phyloP scores from a whole-genome alignment of 2,329 filamentous ascomycete genomes.

The Endoconidiophora polonica region DNA sequence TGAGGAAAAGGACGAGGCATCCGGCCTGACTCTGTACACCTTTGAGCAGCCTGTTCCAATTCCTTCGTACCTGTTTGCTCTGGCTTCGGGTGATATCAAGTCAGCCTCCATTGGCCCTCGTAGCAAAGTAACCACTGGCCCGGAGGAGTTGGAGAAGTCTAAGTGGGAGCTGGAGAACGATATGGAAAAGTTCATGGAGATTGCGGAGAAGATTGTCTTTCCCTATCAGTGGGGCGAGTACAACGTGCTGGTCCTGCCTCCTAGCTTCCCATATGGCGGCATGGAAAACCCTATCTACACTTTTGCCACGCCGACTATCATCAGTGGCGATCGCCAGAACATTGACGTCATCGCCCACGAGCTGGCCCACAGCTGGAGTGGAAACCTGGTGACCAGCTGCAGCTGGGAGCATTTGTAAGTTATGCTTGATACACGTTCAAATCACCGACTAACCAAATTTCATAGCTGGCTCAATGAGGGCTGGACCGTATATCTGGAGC shows the following conservation, averaged over 20 bases:
- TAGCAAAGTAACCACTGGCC: constrained; percentile 71
- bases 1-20: constrained; percentile 29
- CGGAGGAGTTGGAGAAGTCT: constrained; percentile 67
- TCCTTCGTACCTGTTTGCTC: constrained; percentile 84
- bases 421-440: not conserved
- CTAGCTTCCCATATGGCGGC: constrained; percentile 76
- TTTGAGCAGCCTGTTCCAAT: constrained; percentile 89
- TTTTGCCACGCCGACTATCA: constrained; percentile 86
- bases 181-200: constrained; percentile 81
- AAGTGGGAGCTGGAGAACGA: constrained; percentile 86
- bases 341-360: constrained; percentile 92
- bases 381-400: constrained; percentile 64
- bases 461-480: constrained; percentile 54
- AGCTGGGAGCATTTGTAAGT: constrained; percentile 67
- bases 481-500: constrained; percentile 91
- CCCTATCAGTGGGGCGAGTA: constrained; percentile 91
- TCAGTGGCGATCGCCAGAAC: constrained; percentile 80
- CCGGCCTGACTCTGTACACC: constrained; percentile 50
- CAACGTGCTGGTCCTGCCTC: constrained; percentile 79
- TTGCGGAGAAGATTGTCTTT: constrained; percentile 66
- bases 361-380: constrained; percentile 65
- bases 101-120: constrained; percentile 74
- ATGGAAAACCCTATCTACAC: constrained; percentile 94
- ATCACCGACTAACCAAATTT: not conserved
- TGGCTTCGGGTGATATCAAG: constrained; percentile 72